Evolutionary conservation across 2,329 filamentous ascomycete genomes (phyloP), one percentile per base, ranked within the genome.

Genomic region (Ophiostoma australiae): DNA sequence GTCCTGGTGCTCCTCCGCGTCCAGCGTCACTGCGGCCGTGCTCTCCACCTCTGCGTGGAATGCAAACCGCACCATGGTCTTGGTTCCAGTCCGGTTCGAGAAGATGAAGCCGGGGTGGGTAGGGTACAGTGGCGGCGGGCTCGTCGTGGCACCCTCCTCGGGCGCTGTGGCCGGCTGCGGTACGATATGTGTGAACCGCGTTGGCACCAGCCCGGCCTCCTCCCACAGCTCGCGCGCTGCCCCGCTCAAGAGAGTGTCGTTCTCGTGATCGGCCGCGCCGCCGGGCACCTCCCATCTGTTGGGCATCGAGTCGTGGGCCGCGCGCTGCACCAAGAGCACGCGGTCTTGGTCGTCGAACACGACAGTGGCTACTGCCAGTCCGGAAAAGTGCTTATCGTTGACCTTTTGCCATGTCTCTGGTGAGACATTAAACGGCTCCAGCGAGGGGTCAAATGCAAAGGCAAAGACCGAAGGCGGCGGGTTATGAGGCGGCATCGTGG

Each of bases 261-360:
- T 80, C 1, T 78, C 77, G 1, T 72, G 39, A 70, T 83, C 80
- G 66, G 77, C 78, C 0, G 75, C 80, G 23, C 82, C 82, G 66
- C 82, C 82, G 1, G 81, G 80, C 13, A 79, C 72, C 72, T 84
- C 82, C 82, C 82, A 83, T 15, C 70, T 74, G 66, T 78, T 73
- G 0, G 82, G 81, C 76, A 80, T 78, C 10, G 76, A 79, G 73
- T 81, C 80, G 71, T 77, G 75, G 1, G 77, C 73, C 10, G 80
- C 78, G 35, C 81, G 80, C 75, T 82, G 80, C 31, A 82, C 71
- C 3, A 83, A 76, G 1, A 82, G 77, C 35, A 82, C 73, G 71
- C 76, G 78, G 72, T 74, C 74, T 8, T 72, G 44, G 33, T 69
- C 67, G 68, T 76, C 76, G 72, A 79, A 79, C 41, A 79, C 75